These are phyloP conservation scores for Clavispora fructus DNA, from an alignment of 805 yeast genomes.

Conservation along the genomic window DNA sequence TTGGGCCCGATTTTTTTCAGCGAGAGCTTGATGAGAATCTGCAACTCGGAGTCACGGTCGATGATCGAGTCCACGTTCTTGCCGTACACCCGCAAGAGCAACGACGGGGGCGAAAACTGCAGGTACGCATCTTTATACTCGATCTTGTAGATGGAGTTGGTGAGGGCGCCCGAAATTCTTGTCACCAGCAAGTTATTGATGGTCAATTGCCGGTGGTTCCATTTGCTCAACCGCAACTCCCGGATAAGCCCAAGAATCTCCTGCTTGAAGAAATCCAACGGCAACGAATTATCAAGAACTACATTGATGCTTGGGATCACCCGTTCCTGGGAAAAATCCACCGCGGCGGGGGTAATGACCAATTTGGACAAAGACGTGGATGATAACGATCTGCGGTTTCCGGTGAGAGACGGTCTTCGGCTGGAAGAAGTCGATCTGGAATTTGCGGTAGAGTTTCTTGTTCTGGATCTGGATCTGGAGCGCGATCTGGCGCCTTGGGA, in stretches of 20 bases:
- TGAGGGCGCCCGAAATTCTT: slow-evolving; percentile 87
- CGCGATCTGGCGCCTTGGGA: slow-evolving; percentile 16
- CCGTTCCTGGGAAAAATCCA: slow-evolving; percentile 26
- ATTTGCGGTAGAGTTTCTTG: slow-evolving; percentile 28
- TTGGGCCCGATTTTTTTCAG: slow-evolving; percentile 81
- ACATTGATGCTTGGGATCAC: slow-evolving; percentile 50
- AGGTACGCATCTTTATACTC: slow-evolving; percentile 42
- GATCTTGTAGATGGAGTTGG: slow-evolving; percentile 81
- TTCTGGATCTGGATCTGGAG: slow-evolving; percentile 34
- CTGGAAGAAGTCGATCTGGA: slow-evolving; percentile 32
- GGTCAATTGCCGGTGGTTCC: slow-evolving; percentile 57
- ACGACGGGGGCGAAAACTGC: slow-evolving; percentile 43
- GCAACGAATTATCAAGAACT: slow-evolving; percentile 68
- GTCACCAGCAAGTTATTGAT: slow-evolving; percentile 43
- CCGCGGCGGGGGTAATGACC: slow-evolving; percentile 21
- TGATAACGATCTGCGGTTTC: slow-evolving; percentile 31
- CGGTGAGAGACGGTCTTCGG: slow-evolving; percentile 27
- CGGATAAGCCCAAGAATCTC: slow-evolving; percentile 67
- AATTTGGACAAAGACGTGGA: slow-evolving; percentile 27
- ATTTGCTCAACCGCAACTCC: slow-evolving; percentile 63
- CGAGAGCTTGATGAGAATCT: slow-evolving; percentile 67
- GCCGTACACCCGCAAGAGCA: slow-evolving; percentile 82
- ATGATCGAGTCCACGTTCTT: slow-evolving; percentile 80
- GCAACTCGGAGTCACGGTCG: slow-evolving; percentile 78
- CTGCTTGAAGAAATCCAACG: slow-evolving; percentile 77